Conservation (phyloP, 2,329 filamentous ascomycete species). For the Hypoxylon rubiginosum region DNA sequence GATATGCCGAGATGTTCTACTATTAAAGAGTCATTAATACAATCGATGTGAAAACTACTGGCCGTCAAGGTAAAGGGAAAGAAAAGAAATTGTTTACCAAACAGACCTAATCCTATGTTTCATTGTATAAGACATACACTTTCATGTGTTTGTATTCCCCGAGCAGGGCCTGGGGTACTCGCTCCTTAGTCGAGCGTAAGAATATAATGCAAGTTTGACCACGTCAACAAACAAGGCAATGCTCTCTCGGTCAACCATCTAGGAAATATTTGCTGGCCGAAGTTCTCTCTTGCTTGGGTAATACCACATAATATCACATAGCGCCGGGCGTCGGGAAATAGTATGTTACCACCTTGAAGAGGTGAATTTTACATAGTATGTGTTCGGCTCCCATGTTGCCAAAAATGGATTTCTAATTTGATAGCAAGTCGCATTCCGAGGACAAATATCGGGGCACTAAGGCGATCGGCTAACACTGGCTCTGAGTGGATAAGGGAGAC, state of each 20-base stretch:
- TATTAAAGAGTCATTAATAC: not conserved
- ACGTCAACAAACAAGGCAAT: slow-evolving; percentile 30
- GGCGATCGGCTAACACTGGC: slow-evolving; percentile 36
- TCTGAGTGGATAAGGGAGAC: slow-evolving; percentile 33
- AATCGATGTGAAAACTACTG: not conserved
- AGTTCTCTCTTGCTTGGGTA: slow-evolving; percentile 11
- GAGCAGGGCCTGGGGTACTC: slow-evolving; percentile 1
- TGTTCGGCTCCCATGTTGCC: not conserved
- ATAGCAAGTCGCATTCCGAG: slow-evolving; percentile 16
- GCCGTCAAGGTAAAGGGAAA: slow-evolving; percentile 5
- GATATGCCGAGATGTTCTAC: slow-evolving; percentile 26
- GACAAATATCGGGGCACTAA: slow-evolving; percentile 26
- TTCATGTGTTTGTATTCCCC: slow-evolving; percentile 26
- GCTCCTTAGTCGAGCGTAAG: slow-evolving; percentile 7
- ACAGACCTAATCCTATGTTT: not conserved
- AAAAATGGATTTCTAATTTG: not conserved
- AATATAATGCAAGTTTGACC: slow-evolving; percentile 20
- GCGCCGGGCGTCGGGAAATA: not conserved
- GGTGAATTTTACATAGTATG: not conserved
- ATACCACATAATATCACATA: slow-evolving; percentile 14
- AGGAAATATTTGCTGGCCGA: slow-evolving; percentile 32
- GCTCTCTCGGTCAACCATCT: slow-evolving; percentile 34
- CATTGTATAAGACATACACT: slow-evolving; percentile 2
- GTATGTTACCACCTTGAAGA: not conserved
- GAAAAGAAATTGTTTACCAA: slow-evolving; percentile 7